Conservation (phyloP, 2,329 filamentous ascomycete genomes). For the Paecilomyces sp. region DNA sequence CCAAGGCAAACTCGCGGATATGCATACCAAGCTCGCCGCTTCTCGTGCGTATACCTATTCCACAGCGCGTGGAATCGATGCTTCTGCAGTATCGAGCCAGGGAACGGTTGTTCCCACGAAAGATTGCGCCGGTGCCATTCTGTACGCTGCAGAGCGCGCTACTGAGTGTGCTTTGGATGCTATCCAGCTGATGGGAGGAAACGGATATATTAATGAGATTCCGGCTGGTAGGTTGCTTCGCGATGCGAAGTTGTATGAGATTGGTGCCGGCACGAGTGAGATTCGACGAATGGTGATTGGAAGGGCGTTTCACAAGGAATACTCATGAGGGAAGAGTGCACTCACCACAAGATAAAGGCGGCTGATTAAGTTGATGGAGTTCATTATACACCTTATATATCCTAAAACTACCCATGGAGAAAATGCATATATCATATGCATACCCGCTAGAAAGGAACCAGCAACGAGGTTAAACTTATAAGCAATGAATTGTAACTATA, state of each 20-base stretch:
- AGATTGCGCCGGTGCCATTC: conserved; percentile 88
- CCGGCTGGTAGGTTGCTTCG: conserved; percentile 77
- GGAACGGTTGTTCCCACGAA: conserved; percentile 61
- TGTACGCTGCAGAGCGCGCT: conserved; percentile 86
- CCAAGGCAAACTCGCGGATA: conserved; percentile 88
- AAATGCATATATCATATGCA: neutral
- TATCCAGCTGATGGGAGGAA: conserved; percentile 88
- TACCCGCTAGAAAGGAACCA: neutral
- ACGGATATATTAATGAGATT: conserved; percentile 95
- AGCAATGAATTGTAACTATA: neutral
- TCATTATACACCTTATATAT: neutral
- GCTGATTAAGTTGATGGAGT: neutral
- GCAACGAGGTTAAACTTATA: neutral
- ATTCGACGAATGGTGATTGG: conserved; percentile 92
- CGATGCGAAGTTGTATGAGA: conserved; percentile 82
- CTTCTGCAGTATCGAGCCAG: conserved; percentile 44
- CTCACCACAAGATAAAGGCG: neutral
- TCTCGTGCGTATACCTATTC: conserved; percentile 80
- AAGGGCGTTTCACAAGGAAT: conserved; percentile 83
- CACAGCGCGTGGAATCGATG: conserved; percentile 74
- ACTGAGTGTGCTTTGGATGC: conserved; percentile 81
- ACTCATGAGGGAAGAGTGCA: conserved; percentile 28
- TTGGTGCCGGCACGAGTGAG: conserved; percentile 93
- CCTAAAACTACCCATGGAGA: neutral
- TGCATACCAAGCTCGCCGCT: conserved; percentile 91